These are phyloP conservation scores for Debaryomyces fabryi DNA, from an alignment of 1,139 yeast genomes.

Conservation along the genomic window DNA sequence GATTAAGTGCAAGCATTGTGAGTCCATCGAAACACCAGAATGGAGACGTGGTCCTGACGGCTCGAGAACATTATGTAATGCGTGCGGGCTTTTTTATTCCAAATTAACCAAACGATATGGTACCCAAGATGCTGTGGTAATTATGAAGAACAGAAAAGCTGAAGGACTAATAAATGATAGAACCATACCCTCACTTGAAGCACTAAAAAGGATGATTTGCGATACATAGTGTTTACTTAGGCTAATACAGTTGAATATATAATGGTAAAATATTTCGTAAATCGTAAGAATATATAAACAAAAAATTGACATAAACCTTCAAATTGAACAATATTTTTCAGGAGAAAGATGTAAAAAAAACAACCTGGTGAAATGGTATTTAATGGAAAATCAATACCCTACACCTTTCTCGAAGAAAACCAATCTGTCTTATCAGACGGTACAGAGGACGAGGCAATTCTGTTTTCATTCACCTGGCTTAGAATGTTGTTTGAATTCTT, in stretches of 20 bases:
- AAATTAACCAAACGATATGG: slow-evolving; percentile 35
- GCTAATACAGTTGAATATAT: not conserved
- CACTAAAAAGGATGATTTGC: not conserved
- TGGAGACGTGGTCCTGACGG: slow-evolving; percentile 53
- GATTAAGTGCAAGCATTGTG: slow-evolving; percentile 31
- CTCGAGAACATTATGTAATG: slow-evolving; percentile 47
- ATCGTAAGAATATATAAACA: not conserved
- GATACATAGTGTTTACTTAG: not conserved
- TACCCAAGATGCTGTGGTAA: slow-evolving; percentile 23
- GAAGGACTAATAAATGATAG: slow-evolving; percentile 18
- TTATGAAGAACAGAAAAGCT: slow-evolving; percentile 29
- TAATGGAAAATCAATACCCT: slow-evolving; percentile 35
- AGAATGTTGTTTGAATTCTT: not conserved
- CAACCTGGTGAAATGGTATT: not conserved
- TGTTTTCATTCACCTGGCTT: slow-evolving; percentile 6
- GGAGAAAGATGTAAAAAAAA: not conserved
- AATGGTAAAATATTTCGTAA: not conserved
- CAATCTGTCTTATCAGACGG: slow-evolving; percentile 46
- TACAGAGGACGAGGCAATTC: slow-evolving; percentile 36
- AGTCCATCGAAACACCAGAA: slow-evolving; percentile 42
- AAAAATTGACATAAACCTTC: not conserved
- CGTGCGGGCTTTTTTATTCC: slow-evolving; percentile 48
- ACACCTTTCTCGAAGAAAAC: slow-evolving; percentile 39
- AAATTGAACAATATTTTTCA: not conserved
- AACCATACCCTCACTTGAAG: slow-evolving; percentile 11